Percentiles rank a stretch among this genome's conserved stretches.
These are phyloP conservation scores for Saccharomyces hybrid DNA, from an alignment of 1,139 yeast species.

Conservation along the genomic window DNA sequence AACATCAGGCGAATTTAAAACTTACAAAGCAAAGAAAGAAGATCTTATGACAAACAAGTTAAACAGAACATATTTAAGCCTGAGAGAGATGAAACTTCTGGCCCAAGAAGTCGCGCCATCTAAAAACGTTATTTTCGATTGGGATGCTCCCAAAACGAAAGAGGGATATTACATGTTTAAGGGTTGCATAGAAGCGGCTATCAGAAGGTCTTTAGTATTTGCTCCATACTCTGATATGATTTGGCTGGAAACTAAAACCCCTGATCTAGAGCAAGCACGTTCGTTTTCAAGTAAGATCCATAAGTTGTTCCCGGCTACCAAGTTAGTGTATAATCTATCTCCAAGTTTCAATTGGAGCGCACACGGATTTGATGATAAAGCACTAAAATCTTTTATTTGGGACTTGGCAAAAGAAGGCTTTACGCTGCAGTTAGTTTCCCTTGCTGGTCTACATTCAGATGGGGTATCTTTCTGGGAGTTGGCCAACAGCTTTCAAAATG, in stretches of 20 bases:
- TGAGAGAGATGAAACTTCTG: conserved; percentile 23
- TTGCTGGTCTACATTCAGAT: conserved; percentile 49
- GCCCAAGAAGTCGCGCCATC: conserved; percentile 33
- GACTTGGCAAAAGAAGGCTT: conserved; percentile 51
- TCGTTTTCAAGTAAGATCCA: conserved; percentile 43
- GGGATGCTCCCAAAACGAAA: conserved; percentile 53
- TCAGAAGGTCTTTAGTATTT: conserved; percentile 44
- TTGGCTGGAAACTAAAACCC: conserved; percentile 55
- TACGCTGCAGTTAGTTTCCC: conserved; percentile 45
- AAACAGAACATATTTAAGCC: conserved; percentile 17
- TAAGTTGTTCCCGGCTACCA: conserved; percentile 42
- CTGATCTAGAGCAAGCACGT: conserved; percentile 45
- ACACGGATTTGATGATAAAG: conserved; percentile 44
- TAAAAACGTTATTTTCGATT: conserved; percentile 39
- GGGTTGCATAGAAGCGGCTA: conserved; percentile 47
- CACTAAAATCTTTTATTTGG: conserved; percentile 44
- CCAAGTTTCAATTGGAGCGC: conserved; percentile 55
- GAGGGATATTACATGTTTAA: conserved; percentile 49
- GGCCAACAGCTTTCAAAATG: conserved; percentile 39
- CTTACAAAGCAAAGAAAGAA: conserved; percentile 9
- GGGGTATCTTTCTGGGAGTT: conserved; percentile 46
- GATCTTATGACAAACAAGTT: conserved; percentile 4
- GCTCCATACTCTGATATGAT: conserved; percentile 52
- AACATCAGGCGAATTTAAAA: conserved; percentile 9
- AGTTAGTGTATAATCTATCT: conserved; percentile 50